These are phyloP conservation scores for Apiospora malaysiana DNA, from an alignment of 2,329 filamentous ascomycete species.

Conservation along the genomic window DNA sequence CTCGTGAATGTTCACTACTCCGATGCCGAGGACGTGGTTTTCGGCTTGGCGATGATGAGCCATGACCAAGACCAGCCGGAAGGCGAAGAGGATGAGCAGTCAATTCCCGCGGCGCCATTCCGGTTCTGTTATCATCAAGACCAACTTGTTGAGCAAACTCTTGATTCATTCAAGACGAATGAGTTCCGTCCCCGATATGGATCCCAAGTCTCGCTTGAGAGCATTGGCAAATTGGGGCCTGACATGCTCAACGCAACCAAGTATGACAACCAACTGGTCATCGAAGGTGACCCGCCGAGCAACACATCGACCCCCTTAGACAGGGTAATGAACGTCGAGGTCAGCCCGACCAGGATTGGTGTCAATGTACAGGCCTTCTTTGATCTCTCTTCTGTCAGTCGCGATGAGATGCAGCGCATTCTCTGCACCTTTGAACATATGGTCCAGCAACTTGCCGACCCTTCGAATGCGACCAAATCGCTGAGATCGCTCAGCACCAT, in stretches of 20 bases:
- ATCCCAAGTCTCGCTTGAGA: slow-evolving; percentile 12
- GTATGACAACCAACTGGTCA: slow-evolving; percentile 23
- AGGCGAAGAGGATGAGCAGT: not conserved
- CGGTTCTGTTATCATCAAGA: slow-evolving; percentile 19
- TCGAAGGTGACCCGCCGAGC: slow-evolving; percentile 17
- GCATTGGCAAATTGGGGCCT: slow-evolving; percentile 14
- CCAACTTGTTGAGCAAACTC: not conserved
- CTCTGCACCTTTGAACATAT: slow-evolving; percentile 21
- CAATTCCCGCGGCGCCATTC: not conserved
- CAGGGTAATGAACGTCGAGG: slow-evolving; percentile 20
- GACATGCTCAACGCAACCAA: slow-evolving; percentile 24
- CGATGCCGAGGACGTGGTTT: slow-evolving; percentile 22
- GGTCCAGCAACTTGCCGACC: slow-evolving; percentile 13
- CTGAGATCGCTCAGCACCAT: slow-evolving; percentile 7
- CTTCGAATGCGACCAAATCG: slow-evolving; percentile 20
- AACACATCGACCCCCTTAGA: slow-evolving; percentile 20
- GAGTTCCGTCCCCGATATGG: slow-evolving; percentile 11
- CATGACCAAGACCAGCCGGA: slow-evolving; percentile 11
- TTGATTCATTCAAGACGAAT: not conserved
- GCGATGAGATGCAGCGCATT: slow-evolving; percentile 22
- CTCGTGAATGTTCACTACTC: slow-evolving; percentile 24
- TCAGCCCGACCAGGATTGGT: slow-evolving; percentile 17
- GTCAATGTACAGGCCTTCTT: slow-evolving; percentile 22
- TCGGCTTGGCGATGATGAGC: slow-evolving; percentile 19
- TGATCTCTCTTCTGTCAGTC: slow-evolving; percentile 15